Base-by-base conservation (phyloP, 805 yeast species). In the Candida multigemmis region DNA sequence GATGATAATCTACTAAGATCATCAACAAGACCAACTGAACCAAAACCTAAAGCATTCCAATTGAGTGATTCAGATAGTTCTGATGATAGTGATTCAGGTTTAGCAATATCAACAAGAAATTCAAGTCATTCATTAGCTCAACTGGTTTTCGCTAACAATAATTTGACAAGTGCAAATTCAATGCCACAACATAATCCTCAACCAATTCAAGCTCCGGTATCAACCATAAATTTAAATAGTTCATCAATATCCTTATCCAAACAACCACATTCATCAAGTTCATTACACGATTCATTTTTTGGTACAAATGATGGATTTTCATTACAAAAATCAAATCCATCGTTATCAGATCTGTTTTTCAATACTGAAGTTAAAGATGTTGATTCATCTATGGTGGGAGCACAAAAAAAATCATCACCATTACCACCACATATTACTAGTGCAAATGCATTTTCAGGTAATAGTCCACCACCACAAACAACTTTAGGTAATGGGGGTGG, bases 51-150 rank as follows among this genome's bases (percentile, higher is more conserved):
- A 12, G 12, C n/a, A n/a, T 31, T 35, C 30, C 31, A 36, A 11
- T 15, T 35, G 18, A 34, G 32, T 25, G 42, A 36, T 12, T 31
- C 38, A 3, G 50, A 43, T 19, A n/a, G n/a, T 14, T 40, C 48
- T 4, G 52, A 50, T 10, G 40, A 38, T 7, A 48, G 42, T 10
- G 64, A 52, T 16, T 59, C 43, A 11, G 62, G 61, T 3, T 46
- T 61, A 23, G 54, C 61, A 3, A 60, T 61, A 18, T 51, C 50
- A 4, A 51, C 67, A 3, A 41, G 60, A 30, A 43, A 46, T 22
- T 58, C 65, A 8, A 57, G 65, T 42, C 66, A 60, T 34, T 52
- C 63, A 16, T 44, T 61, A 29, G 67, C 66, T 9, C 64, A 61
- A 30, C 64, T 48, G 49, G 55, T 56, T 16, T 57, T 59, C 40